These are phyloP conservation scores for Ceratocystis alfenasii DNA, from an alignment of 2,329 filamentous ascomycete genomes.

Conservation along the genomic window DNA sequence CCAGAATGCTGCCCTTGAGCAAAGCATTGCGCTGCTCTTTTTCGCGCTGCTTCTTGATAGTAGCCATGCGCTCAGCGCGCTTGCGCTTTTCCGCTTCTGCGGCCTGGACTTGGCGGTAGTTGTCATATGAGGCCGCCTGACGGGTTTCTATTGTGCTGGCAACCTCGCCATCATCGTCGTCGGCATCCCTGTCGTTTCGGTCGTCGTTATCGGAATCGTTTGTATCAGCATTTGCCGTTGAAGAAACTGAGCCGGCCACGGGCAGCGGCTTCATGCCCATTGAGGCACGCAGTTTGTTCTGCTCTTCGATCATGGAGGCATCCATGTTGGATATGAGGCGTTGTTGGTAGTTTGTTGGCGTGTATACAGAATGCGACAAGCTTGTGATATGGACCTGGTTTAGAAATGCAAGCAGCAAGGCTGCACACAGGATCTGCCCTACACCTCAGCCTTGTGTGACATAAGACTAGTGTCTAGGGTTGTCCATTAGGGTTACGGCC, in stretches of 20 bases:
- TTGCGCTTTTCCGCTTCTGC: conserved; percentile 65
- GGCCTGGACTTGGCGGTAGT: conserved; percentile 53
- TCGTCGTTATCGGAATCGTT: conserved; percentile 37
- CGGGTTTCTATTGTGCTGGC: conserved; percentile 76
- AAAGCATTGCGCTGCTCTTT: conserved; percentile 62
- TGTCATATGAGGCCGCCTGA: conserved; percentile 59
- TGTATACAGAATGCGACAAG: conserved; percentile 3
- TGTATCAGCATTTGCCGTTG: conserved; percentile 27
- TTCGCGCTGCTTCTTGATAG: conserved; percentile 79
- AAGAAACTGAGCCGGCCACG: conserved; percentile 52
- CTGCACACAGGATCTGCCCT: neutral
- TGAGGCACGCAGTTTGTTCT: conserved; percentile 79
- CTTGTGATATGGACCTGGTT: conserved; percentile 9
- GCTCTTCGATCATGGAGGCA: conserved; percentile 74
- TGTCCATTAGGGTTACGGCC: rapidly evolving
- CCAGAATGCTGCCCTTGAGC: conserved; percentile 72
- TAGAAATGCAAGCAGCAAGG: neutral
- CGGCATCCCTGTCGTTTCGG: conserved; percentile 32
- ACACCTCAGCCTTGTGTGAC: neutral
- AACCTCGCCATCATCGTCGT: conserved; percentile 53
- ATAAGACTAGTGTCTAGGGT: neutral
- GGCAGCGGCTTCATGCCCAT: conserved; percentile 85
- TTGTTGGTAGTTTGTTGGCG: neutral
- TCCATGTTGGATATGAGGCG: conserved; percentile 37
- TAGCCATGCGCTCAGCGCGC: conserved; percentile 68